A percentile compares a stretch with the other conserved stretches of the same genome.
These are phyloP conservation scores for Dissophora globulifera DNA, from an alignment of 192 early-diverging fungal genomes.

Conservation along the genomic window DNA sequence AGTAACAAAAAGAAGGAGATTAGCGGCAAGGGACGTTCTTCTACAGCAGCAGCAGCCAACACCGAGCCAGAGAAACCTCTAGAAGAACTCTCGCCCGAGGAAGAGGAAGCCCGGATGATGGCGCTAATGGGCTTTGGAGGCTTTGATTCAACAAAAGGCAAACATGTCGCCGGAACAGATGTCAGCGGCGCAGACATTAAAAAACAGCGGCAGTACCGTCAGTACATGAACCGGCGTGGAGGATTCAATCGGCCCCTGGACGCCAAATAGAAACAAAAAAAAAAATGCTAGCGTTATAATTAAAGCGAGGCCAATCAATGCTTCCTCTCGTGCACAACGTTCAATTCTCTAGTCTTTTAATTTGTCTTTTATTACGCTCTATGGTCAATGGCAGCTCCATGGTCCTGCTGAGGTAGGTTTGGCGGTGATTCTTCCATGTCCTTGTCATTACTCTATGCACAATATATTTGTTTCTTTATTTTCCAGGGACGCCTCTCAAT, in stretches of 20 bases:
- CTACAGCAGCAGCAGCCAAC: too few species aligned
- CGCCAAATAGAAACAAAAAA: conserved; percentile 44
- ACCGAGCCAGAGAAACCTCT: conserved; percentile 17
- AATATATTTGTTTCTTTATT: conserved; percentile 19
- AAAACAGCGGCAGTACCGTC: conserved; percentile 87
- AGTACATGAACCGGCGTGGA: conserved; percentile 95
- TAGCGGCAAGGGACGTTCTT: background rate
- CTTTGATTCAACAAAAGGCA: conserved; percentile 88
- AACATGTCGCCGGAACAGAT: conserved; percentile 80
- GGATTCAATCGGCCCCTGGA: conserved; percentile 74
- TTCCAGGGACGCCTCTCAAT: conserved; percentile 48
- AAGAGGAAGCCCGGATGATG: conserved; percentile 84
- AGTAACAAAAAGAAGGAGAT: background rate
- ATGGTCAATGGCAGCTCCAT: too few species aligned
- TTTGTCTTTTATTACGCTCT: background rate
- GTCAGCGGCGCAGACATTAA: conserved; percentile 81
- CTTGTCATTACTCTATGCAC: too few species aligned
- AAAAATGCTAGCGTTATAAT: too few species aligned
- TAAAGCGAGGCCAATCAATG: too few species aligned
- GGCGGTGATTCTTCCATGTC: too few species aligned
- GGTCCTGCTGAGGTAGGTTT: too few species aligned
- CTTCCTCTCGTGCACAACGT: too few species aligned
- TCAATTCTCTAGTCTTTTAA: background rate
- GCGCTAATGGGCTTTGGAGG: conserved; percentile 89
- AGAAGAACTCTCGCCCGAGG: conserved; percentile 54